Conservation (phyloP, 73 alveolate species). For the Uronychia binucleata region DNA sequence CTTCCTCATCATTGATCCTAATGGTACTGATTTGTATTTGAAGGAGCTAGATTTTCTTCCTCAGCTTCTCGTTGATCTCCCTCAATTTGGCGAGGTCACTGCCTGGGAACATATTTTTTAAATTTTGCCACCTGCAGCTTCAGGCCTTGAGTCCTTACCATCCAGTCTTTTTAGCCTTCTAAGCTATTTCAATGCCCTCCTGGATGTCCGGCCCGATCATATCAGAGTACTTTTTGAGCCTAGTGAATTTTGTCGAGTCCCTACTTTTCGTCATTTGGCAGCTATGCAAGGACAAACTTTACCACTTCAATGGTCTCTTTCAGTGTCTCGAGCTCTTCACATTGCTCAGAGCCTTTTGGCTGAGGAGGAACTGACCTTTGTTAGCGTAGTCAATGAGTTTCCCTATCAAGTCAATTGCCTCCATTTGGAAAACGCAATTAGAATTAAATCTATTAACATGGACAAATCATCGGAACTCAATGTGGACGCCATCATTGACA, state of each 20-base stretch:
- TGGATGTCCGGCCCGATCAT: neutral
- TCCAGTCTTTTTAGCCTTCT: neutral
- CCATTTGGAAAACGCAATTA: neutral
- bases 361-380: neutral
- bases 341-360: neutral
- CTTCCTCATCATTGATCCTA: neutral
- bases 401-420: neutral
- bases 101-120: neutral
- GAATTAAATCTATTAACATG: slow-evolving; percentile 42
- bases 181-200: neutral
- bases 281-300: neutral
- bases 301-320: neutral
- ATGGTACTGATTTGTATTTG: neutral
- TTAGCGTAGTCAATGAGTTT: neutral
- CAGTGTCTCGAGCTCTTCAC: neutral
- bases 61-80: neutral
- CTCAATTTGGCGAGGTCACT: neutral
- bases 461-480: slow-evolving; percentile 66
- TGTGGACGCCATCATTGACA: slow-evolving; percentile 88
- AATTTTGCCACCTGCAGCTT: neutral
- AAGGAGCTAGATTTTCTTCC: neutral
- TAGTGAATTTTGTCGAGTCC: neutral
- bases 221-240: neutral
- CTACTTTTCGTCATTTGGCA: neutral
- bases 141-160: neutral